Evolutionary conservation across 2,329 filamentous ascomycete species (phyloP).

Genomic region (Aureobasidium sp.): DNA sequence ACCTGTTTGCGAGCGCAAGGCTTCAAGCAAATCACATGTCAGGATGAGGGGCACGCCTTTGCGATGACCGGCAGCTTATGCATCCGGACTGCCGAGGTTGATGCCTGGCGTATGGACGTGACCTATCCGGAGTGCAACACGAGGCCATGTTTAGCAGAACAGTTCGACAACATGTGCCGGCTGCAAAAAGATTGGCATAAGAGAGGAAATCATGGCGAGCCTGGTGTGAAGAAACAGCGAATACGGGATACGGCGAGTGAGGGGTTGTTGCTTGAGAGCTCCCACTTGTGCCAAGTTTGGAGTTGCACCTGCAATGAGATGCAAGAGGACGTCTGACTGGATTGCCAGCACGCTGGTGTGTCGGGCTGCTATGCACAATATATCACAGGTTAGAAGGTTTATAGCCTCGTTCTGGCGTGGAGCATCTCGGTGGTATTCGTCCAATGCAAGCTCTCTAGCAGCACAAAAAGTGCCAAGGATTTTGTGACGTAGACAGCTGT

Average conservation of each 20-base stretch:
- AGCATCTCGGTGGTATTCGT: not conserved
- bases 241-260: conserved; percentile 3
- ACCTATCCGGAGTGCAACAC: not conserved
- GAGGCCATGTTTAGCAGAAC: not conserved
- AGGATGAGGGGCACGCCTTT: not conserved
- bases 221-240: not conserved
- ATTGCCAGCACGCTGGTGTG: not conserved
- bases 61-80: not conserved
- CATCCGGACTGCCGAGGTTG: not conserved
- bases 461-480: not conserved
- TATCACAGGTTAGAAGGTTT: not conserved
- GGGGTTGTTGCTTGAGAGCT: not conserved
- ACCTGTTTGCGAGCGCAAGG: not conserved
- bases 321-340: not conserved
- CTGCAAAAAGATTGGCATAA: not conserved
- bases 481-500: conserved; percentile 2
- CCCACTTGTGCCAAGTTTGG: not conserved
- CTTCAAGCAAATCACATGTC: conserved; percentile 4
- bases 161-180: not conserved
- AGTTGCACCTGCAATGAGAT: not conserved
- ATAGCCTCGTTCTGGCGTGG: not conserved
- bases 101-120: not conserved
- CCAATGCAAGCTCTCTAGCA: not conserved
- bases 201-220: not conserved
- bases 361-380: not conserved